Base-by-base conservation (phyloP, 306 rosid species). In the Vachellia collinsii region DNA sequence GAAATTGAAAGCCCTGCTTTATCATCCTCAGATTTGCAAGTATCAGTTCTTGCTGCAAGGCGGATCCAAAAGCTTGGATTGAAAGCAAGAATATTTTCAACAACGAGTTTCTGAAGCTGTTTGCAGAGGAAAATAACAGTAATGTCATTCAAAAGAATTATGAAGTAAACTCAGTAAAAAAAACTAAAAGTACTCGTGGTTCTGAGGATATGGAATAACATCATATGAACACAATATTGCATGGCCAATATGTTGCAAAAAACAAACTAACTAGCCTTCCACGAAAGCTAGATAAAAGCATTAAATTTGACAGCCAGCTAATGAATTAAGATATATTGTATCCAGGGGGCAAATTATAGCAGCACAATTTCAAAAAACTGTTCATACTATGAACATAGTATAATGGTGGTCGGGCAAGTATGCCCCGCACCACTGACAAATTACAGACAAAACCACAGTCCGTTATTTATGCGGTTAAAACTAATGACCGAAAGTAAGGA, bases 1-100 rank as follows among this genome's bases (percentile, higher is more conserved):
- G 47, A 82, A 77, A 81, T 65, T 75, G 44, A 81, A 81, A 87
- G 75, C 89, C 83, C 29, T 89, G 91, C 97, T 89, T 94, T 92
- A 85, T 90, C 99, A 88, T 94, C 97, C 86, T 90, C 95, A 50
- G 94, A 94, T 87, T 87, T 92, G 94, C 97, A 91, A 53, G 92
- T 91, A 85, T 94, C 99, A 37, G 87, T 75, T 79, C 99, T 91
- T 44, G 99, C 95, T 0, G 99, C 97, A 42, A 94, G 92, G 59
- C 97, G 89, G 46, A 93, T 87, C 97, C 99, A 94, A 80, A 94
- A 94, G 76, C 83, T 82, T 70, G 91, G 89, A 19, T 91, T 93
- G 83, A 94, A 94, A 42, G 97, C 94, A 20, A 94, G 91, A 77
- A 94, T 88, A 84, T 92, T 94, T 88, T 90, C 95, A 77, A 90